Percentiles rank a stretch among this genome's conserved stretches.
These are phyloP conservation scores for Clarireedia paspali DNA, from an alignment of 2,329 filamentous ascomycete genomes.

Conservation along the genomic window DNA sequence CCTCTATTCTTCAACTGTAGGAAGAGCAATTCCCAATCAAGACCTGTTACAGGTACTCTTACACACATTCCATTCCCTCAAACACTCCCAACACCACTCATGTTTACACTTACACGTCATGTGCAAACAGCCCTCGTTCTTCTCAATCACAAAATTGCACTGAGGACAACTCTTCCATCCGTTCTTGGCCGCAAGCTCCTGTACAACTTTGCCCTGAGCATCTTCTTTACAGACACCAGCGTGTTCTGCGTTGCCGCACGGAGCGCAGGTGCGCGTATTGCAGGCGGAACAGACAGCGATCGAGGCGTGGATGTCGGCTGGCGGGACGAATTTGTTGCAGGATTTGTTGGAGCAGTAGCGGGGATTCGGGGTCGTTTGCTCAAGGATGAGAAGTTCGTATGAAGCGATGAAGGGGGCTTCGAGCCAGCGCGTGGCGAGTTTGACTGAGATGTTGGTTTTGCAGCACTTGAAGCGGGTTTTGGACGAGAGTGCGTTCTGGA, in stretches of 20 bases:
- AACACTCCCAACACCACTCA: conserved; percentile 26
- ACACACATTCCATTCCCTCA: conserved; percentile 17
- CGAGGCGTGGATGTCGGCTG: conserved; percentile 17
- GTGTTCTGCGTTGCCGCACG: conserved; percentile 20
- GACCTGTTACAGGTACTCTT: conserved; percentile 13
- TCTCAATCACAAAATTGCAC: conserved; percentile 23
- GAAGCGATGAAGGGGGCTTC: conserved; percentile 11
- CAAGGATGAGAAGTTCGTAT: conserved; percentile 21
- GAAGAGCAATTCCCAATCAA: background rate
- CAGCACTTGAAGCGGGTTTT: conserved; percentile 17
- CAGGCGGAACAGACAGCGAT: conserved; percentile 19
- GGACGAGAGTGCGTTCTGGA: conserved; percentile 17
- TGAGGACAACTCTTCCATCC: conserved; percentile 25
- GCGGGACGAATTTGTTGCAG: conserved; percentile 25
- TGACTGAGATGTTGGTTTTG: conserved; percentile 2
- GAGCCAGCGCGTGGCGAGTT: conserved; percentile 1
- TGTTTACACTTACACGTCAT: conserved; percentile 26
- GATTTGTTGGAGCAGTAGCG: conserved; percentile 20
- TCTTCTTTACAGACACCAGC: conserved; percentile 24
- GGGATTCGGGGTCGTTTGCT: conserved; percentile 23
- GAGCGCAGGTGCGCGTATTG: conserved; percentile 17
- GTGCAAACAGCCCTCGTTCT: conserved; percentile 25
- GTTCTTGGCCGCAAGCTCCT: conserved; percentile 18
- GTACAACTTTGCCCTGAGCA: conserved; percentile 17
- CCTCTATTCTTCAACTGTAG: too few relatives aligned